Evolutionary conservation across 2,329 filamentous ascomycete genomes (phyloP), one percentile per base, ranked within the genome.

Genomic region (Rutstroemia sp.): DNA sequence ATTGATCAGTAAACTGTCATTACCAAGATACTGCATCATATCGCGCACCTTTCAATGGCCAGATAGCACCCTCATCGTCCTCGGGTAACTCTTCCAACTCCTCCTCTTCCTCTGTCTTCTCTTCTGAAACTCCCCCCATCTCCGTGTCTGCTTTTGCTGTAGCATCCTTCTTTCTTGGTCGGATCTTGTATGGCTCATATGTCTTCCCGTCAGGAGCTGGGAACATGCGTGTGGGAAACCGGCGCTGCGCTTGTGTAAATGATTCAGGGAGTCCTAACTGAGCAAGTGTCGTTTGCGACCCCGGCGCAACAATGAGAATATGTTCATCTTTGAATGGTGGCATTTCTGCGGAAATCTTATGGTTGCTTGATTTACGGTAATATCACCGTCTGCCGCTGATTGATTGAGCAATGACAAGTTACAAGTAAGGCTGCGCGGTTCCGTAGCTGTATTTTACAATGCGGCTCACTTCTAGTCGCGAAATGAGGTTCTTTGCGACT

Each of bases 211-310:
- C 91, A 64, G 85, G 83, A 53, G 79, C 83, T 1, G 80, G 79
- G 66, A 97, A 99, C 91, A 99, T 96, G 75, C 94, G 87, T 72
- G 92, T 96, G 34, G 88, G 85, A 63, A 97, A 82, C 64, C 91
- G 88, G 71, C 89, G 82, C 60, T 85, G 81, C n/a, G 94, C 90
- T 45, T 91, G 92, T 38, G 92, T 95, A 71, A 97, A 69, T 14
- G 66, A 69, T 60, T 71, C 69, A 21, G 68, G 67, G 5, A 70
- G 61, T 21, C 69, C 69, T 14, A 71, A 45, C 59, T 71, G 69
- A 41, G 67, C 69, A 23, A 69, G 61, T 30, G 68, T 69, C 23
- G 66, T 69, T 59, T 69, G 65, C 23, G 66, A 68, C 9, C 69
- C 69, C 52, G 78, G 78, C 66, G 75, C 75, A 69, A 80, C 77